Base-by-base conservation (phyloP, 164 flowering plant species). In the Hamamelis virginiana region DNA sequence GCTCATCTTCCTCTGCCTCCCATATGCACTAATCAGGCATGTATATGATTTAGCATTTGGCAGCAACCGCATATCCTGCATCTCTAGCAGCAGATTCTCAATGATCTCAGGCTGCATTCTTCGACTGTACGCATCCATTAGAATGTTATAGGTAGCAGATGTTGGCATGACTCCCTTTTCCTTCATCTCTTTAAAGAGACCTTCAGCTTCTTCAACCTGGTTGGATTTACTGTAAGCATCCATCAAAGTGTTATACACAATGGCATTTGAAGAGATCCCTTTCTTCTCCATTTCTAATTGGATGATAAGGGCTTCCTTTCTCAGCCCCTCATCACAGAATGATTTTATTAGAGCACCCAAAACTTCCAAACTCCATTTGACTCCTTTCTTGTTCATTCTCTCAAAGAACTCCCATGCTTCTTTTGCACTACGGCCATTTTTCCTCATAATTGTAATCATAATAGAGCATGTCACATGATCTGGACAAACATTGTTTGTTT, bases 141-240 rank as follows among this genome's bases (percentile, higher is more conserved):
- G 80, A 71, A 86, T 92, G 80, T 92, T 94, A 69, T 77, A 94
- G 14, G 93, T 87, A 18, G 81, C 84, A 50, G 83, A 57, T 4
- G 90, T 85, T 22, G 98, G 97, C 59, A 66, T 68, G 56, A 92
- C 41, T 47, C 95, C 90, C 72, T 85, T 89, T 14, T 68, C 65
- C 76, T 84, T 94, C 94, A 94, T 89, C 79, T 94, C 98, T 62
- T 75, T 62, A 72, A 86, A 94, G 43, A 94, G 92, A 58, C 92
- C 97, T 82, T 94, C 98, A n/a, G 90, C 98, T 80, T 94, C 97
- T 77, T 94, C 98, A 69, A 89, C 64, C 41, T 81, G 87, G 74
- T 86, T 82, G 55, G 90, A 82, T 71, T 94, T 92, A 71, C 81
- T 16, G 48, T 87, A 91, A 52, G 92, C 91, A 82, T 90, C 85